A percentile compares a stretch with the other conserved stretches of the same genome.
Evolutionary conservation across 495 filamentous ascomycete species (phyloP).

Genomic region (Eremomyces bilateralis): DNA sequence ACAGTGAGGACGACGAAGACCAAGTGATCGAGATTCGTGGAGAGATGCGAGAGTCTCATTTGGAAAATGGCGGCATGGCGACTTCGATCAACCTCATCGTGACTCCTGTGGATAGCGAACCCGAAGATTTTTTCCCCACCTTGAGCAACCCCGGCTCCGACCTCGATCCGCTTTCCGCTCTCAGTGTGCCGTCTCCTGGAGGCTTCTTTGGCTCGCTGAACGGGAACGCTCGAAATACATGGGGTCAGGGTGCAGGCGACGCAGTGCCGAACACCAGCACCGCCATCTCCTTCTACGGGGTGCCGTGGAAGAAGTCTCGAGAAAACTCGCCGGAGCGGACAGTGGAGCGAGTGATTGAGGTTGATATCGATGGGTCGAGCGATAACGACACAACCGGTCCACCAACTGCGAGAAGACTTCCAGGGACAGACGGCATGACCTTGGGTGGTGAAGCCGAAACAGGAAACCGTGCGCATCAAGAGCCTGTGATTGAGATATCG

Average conservation of each 20-base stretch:
- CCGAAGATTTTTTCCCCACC: too few relatives aligned
- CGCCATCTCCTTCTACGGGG: constrained; percentile 56
- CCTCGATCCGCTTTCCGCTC: constrained; percentile 35
- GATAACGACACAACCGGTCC: constrained; percentile 27
- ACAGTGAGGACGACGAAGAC: constrained; percentile 27
- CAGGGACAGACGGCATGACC: too few relatives aligned
- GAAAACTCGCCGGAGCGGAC: background rate
- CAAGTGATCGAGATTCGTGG: constrained; percentile 25
- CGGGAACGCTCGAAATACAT: constrained; percentile 50
- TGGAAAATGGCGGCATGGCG: constrained; percentile 10
- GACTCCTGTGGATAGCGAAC: constrained; percentile 17
- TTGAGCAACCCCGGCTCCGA: too few relatives aligned
- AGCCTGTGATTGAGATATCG: too few relatives aligned
- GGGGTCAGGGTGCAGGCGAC: constrained; percentile 30
- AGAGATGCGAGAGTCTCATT: constrained; percentile 22
- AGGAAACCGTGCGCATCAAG: too few relatives aligned
- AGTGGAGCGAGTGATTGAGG: constrained; percentile 22
- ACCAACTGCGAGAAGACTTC: too few relatives aligned
- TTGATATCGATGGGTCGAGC: too few relatives aligned
- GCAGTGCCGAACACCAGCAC: constrained; percentile 15
- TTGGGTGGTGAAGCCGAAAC: too few relatives aligned
- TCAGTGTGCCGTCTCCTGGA: constrained; percentile 59
- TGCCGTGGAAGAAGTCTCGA: constrained; percentile 35
- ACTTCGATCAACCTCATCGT: constrained; percentile 10
- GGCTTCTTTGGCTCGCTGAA: constrained; percentile 77